Evolutionary conservation across 1,284 basidiomycete species (phyloP).

Genomic region (Ceratobasidium sp.): DNA sequence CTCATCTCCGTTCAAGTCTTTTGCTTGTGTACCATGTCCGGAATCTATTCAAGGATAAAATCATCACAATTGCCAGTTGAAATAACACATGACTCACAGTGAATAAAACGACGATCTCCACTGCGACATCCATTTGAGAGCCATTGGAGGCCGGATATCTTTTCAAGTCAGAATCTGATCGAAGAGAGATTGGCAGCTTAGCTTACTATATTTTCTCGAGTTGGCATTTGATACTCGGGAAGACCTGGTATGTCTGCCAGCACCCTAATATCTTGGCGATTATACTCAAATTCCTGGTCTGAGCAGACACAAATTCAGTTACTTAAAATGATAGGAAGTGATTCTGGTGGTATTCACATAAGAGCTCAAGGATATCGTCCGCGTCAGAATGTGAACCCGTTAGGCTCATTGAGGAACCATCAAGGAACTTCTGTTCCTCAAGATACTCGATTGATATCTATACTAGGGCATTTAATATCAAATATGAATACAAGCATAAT

Average conservation of each 20-base stretch:
- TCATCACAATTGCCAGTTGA: neutral
- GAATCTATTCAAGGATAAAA: conserved; percentile 7
- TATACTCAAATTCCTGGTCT: conserved; percentile 20
- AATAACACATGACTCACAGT: neutral
- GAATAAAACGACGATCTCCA: conserved; percentile 36
- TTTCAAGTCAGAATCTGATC: too few species aligned
- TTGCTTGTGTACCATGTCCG: conserved; percentile 36
- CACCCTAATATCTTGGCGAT: conserved; percentile 19
- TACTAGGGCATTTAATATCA: neutral
- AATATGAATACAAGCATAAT: too few species aligned
- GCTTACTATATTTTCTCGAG: conserved; percentile 34
- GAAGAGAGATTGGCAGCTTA: too few species aligned
- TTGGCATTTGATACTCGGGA: conserved; percentile 16
- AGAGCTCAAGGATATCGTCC: conserved; percentile 32
- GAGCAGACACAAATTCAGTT: neutral
- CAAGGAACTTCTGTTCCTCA: conserved; percentile 2
- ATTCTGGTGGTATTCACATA: neutral
- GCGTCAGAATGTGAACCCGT: conserved; percentile 38
- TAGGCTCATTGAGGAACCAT: conserved; percentile 13
- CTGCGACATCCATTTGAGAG: conserved; percentile 24
- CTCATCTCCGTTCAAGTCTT: conserved; percentile 36
- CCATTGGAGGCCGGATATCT: conserved; percentile 29
- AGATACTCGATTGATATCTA: conserved; percentile 39
- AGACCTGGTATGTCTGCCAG: conserved; percentile 36
- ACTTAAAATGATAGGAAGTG: neutral